A percentile compares a stretch with the other conserved stretches of the same genome.
phyloP scores from a whole-genome alignment of 805 yeast species.

The Wilhelminamyces savonicus region DNA sequence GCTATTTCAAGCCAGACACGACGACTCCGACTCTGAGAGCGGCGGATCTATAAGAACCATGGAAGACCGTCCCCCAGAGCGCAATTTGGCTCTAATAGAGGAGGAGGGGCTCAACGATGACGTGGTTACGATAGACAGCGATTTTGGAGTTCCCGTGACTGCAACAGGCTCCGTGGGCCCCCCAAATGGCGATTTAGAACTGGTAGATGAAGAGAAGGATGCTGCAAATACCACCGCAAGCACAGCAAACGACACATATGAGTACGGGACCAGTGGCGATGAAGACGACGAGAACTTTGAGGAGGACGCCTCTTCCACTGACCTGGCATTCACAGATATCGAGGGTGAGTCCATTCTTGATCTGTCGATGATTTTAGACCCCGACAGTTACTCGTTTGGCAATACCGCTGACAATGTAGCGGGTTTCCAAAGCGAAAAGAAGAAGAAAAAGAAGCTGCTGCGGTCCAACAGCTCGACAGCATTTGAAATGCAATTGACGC shows the following conservation, averaged over 20 bases:
- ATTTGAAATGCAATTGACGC: constrained; percentile 7
- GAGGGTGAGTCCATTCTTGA: constrained; percentile 33
- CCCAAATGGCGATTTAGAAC: too few relatives aligned
- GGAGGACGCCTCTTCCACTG: constrained; percentile 24
- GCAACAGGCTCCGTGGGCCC: constrained; percentile 16
- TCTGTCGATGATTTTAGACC: constrained; percentile 16
- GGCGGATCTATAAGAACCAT: too few relatives aligned
- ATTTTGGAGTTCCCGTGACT: constrained; percentile 23
- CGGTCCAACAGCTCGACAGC: constrained; percentile 5
- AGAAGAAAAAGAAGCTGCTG: constrained; percentile 12
- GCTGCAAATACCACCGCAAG: too few relatives aligned
- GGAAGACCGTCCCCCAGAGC: too few relatives aligned
- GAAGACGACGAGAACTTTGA: constrained; percentile 21
- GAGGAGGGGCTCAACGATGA: too few relatives aligned
- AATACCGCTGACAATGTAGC: constrained; percentile 6
- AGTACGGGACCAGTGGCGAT: constrained; percentile 8
- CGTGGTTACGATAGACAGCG: constrained; percentile 21
- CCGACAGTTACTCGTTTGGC: constrained; percentile 11
- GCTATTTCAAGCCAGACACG: too few relatives aligned
- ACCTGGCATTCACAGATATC: constrained; percentile 39
- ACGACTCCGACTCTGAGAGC: too few relatives aligned
- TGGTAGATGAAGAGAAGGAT: too few relatives aligned
- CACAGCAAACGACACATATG: too few relatives aligned
- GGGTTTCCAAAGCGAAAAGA: constrained; percentile 8
- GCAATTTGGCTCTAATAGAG: too few relatives aligned